Evolutionary conservation across 768 basidiomycete genomes (phyloP).

Genomic region (Gloeopeniophorella convolvens): DNA sequence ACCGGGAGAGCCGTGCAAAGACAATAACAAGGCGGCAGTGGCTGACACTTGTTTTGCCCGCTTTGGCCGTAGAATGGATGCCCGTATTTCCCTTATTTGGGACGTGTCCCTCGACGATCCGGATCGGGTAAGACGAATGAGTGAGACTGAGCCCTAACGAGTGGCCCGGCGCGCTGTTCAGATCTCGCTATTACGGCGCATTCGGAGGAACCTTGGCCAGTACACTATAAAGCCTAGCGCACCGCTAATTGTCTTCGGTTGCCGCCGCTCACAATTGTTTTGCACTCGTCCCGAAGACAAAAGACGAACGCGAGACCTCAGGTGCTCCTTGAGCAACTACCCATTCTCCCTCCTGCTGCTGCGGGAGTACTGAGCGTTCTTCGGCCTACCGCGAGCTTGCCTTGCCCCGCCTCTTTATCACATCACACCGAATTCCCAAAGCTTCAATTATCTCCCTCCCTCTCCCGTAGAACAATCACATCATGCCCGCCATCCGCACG

Average conservation of each 20-base stretch:
- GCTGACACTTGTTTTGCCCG: constrained; percentile 14
- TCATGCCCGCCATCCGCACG: constrained; percentile 75
- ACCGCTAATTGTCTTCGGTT: constrained; percentile 21
- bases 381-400: constrained; percentile 12
- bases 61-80: constrained; percentile 19
- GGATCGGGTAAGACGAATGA: constrained; percentile 17
- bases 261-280: constrained; percentile 21
- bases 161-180: not conserved
- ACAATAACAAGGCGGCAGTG: constrained; percentile 23
- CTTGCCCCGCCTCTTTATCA: constrained; percentile 17
- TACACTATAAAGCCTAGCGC: constrained; percentile 16
- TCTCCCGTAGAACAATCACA: constrained; percentile 31
- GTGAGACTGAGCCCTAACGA: too few species aligned
- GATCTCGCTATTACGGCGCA: constrained; percentile 20
- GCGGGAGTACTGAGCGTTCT: constrained; percentile 15
- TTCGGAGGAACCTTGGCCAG: constrained; percentile 8
- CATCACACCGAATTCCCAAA: too few species aligned
- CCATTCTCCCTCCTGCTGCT: constrained; percentile 20
- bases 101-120: constrained; percentile 15
- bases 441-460: not conserved
- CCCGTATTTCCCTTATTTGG: constrained; percentile 3
- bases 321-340: constrained; percentile 12
- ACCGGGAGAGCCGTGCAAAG: constrained; percentile 7
- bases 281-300: constrained; percentile 18
- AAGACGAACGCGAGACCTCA: constrained; percentile 9